Percentiles rank a stretch among this genome's conserved stretches.
Evolutionary conservation across 2,329 filamentous ascomycete genomes (phyloP).

Genomic region (Thelonectria rubi): DNA sequence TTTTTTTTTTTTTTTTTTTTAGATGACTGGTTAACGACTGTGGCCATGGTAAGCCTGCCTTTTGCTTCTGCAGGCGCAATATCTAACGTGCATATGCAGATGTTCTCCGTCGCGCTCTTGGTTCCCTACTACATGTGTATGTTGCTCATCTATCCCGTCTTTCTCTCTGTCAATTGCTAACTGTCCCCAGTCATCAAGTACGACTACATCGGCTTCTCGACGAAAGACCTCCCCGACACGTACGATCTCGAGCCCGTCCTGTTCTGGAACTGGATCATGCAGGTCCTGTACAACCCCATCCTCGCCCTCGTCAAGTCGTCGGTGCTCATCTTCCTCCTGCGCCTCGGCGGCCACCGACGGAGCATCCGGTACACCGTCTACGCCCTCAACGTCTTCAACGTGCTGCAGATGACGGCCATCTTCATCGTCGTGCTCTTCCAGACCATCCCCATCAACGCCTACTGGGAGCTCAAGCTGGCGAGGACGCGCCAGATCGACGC

Average conservation of each 20-base stretch:
- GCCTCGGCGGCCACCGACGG: conserved; percentile 45
- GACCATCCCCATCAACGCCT: conserved; percentile 48
- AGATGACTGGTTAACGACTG: conserved; percentile 34
- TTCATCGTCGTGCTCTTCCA: conserved; percentile 53
- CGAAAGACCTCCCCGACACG: conserved; percentile 13
- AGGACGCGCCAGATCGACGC: conserved; percentile 37
- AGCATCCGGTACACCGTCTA: conserved; percentile 41
- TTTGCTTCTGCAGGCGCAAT: not conserved
- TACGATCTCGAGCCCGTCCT: conserved; percentile 31
- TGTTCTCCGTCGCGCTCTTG: conserved; percentile 28
- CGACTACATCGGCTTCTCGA: conserved; percentile 32
- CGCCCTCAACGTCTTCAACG: conserved; percentile 47
- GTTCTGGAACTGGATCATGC: conserved; percentile 38
- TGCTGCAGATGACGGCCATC: conserved; percentile 43
- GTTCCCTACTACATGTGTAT: conserved; percentile 33
- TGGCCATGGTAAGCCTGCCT: conserved; percentile 28
- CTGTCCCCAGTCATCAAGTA: conserved; percentile 26
- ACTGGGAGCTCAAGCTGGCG: conserved; percentile 43
- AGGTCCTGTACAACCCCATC: conserved; percentile 55
- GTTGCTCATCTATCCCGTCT: not conserved
- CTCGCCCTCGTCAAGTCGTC: conserved; percentile 57
- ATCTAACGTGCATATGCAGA: conserved; percentile 3
- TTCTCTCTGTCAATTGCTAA: not conserved
- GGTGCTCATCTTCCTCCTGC: conserved; percentile 56
- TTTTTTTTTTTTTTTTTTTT: too few species aligned